phyloP scores from a whole-genome alignment of 768 basidiomycete genomes.

The Panellus pusillus region DNA sequence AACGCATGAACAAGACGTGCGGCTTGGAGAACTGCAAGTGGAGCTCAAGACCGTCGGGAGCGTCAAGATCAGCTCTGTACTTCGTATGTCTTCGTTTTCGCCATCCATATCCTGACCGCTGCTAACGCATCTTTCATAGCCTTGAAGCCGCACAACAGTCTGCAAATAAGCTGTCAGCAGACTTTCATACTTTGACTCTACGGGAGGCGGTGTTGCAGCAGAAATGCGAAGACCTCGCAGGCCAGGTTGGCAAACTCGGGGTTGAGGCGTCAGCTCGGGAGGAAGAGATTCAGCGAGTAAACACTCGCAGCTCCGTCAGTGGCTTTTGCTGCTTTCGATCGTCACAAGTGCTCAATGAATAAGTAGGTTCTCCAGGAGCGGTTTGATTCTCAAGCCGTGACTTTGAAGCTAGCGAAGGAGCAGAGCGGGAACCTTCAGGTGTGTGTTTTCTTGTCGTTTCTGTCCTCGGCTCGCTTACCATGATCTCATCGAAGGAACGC shows the following conservation, averaged over 20 bases:
- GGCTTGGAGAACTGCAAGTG: neutral
- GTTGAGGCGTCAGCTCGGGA: slow-evolving; percentile 8
- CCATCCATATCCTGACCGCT: too few species aligned
- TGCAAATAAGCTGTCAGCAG: neutral
- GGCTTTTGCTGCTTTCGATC: neutral
- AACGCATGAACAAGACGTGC: neutral
- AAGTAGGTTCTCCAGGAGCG: slow-evolving; percentile 54
- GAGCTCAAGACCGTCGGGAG: neutral
- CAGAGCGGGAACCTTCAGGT: slow-evolving; percentile 51
- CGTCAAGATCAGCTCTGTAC: slow-evolving; percentile 6
- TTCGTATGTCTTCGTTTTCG: neutral
- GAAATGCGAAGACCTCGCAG: slow-evolving; percentile 4
- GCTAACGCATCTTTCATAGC: neutral
- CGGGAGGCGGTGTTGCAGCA: slow-evolving; percentile 4
- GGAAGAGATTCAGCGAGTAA: slow-evolving; percentile 15
- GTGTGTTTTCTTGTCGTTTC: neutral
- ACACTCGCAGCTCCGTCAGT: slow-evolving; percentile 7
- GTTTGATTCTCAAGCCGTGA: slow-evolving; percentile 56
- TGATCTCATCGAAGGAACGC: slow-evolving; percentile 20
- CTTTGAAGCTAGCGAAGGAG: slow-evolving; percentile 55
- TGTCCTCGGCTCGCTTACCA: neutral
- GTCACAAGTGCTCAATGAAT: neutral
- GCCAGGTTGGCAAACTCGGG: slow-evolving; percentile 2
- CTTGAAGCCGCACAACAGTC: slow-evolving; percentile 2
- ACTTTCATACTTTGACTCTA: slow-evolving; percentile 10